Percentiles rank a stretch among this genome's conserved stretches.
Evolutionary conservation across 1,284 basidiomycete species (phyloP).

Genomic region (Ceratobasidium sp.): DNA sequence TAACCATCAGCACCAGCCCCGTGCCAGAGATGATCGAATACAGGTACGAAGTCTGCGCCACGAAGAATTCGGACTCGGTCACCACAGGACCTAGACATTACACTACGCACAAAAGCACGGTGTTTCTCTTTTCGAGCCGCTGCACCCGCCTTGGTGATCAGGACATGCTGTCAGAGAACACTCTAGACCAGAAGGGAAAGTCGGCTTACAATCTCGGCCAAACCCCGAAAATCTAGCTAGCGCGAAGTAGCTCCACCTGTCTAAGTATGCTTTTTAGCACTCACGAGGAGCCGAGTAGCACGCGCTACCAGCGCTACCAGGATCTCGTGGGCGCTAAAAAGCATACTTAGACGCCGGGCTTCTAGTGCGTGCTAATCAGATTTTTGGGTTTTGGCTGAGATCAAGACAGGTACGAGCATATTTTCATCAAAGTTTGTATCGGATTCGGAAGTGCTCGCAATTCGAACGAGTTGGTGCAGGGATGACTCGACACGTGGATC

Average conservation of each 20-base stretch:
- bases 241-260: too few relatives aligned
- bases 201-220: too few relatives aligned
- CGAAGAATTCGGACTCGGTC: neutral
- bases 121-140: conserved; percentile 27
- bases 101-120: conserved; percentile 1
- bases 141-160: conserved; percentile 5
- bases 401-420: neutral
- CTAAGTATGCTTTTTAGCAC: too few relatives aligned
- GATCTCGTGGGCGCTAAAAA: too few relatives aligned
- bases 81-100: neutral
- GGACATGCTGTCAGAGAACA: neutral
- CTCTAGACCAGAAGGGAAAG: too few relatives aligned
- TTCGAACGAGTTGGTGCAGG: neutral
- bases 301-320: too few relatives aligned
- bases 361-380: too few relatives aligned
- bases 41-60: conserved; percentile 29
- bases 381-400: too few relatives aligned
- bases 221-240: too few relatives aligned
- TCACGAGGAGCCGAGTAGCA: too few relatives aligned
- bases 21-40: conserved; percentile 25
- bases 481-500: conserved; percentile 24
- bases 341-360: too few relatives aligned
- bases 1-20: neutral
- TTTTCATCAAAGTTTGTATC: neutral
- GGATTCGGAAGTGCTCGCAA: neutral